Base-by-base conservation (phyloP, 1,284 basidiomycete genomes). In the Trametes versicolor region DNA sequence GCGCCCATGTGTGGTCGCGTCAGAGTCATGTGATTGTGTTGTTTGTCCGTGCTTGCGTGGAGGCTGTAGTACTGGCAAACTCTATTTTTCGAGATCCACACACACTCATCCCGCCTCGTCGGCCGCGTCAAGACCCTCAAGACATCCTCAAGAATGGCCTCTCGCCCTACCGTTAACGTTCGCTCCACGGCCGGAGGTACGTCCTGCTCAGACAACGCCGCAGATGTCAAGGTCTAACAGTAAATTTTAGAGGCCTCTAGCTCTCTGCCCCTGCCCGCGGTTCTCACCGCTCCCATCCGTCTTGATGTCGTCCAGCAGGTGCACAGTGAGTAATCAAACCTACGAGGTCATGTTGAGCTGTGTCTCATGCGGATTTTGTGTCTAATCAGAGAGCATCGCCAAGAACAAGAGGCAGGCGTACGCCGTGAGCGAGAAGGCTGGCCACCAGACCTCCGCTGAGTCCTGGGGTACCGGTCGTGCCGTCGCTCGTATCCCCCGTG, bases 391-490 rank as follows among this genome's bases (percentile, higher is more conserved):
- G 90, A 96, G 95, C 85, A 91, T 99, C 76, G 95, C 96, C 72
- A 99, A 99, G 91, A 99, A 99, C 92, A 95, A 91, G 85, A 91
- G 97, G 74, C 97, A 99, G 86, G 91, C 97, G 55, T 99, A 99
- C 85, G 87, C 97, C 76, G 98, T 99, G 77, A 94, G 92, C 80
- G 93, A 93, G 84, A 98, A 98, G 84, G 98, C 98, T 71, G 98
- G 98, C 77, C 96, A 99, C 87, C 97, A 99, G 84, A 99, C 98
- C 76, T 95, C 92, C 71, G 97, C 97, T 71, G 96, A 97, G 82
- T 99, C 98, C 58, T 99, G 97, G 97, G 97, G 97, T 85, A 99
- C 97, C 74, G 97, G 97, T 93, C 96, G 98, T 85, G 98, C 98
- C 75, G 97, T 99, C 72, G 98, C 97, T 55, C 97, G 97, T 97